Conservation (phyloP, 257 asterid species). For the Gentiana macrophylla region DNA sequence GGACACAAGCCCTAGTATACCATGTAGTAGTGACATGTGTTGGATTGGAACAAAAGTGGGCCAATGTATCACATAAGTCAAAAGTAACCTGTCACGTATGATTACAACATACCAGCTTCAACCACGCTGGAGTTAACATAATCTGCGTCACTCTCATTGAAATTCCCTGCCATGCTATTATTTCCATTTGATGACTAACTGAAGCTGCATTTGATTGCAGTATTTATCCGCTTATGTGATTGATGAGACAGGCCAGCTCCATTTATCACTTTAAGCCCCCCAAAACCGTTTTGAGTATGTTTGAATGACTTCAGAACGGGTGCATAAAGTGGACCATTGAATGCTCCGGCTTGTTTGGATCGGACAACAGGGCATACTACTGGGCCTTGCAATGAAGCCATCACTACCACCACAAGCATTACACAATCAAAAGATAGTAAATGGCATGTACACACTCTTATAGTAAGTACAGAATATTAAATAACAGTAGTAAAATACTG, state of each 20-base stretch:
- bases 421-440: conserved; percentile 7
- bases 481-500: neutral
- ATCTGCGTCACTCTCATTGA: conserved; percentile 65
- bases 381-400: conserved; percentile 65
- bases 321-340: conserved; percentile 29
- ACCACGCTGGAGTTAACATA: conserved; percentile 78
- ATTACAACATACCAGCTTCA: conserved; percentile 63
- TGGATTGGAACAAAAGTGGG: too few relatives aligned
- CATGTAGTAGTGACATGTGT: too few relatives aligned
- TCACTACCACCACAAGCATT: conserved; percentile 24
- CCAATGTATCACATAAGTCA: too few relatives aligned
- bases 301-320: conserved; percentile 40
- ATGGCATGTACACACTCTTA: neutral
- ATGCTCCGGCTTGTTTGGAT: conserved; percentile 43
- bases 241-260: conserved; percentile 17
- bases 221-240: conserved; percentile 19
- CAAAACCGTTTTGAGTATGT: conserved; percentile 31
- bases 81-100: too few relatives aligned
- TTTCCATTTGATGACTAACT: conserved; percentile 84
- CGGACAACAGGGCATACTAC: conserved; percentile 61
- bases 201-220: conserved; percentile 41
- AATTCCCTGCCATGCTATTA: conserved; percentile 80
- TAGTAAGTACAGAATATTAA: neutral
- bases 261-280: conserved; percentile 40
- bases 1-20: too few relatives aligned